Evolutionary conservation across 805 yeast genomes (phyloP).

Genomic region (Deakozyma indianensis): DNA sequence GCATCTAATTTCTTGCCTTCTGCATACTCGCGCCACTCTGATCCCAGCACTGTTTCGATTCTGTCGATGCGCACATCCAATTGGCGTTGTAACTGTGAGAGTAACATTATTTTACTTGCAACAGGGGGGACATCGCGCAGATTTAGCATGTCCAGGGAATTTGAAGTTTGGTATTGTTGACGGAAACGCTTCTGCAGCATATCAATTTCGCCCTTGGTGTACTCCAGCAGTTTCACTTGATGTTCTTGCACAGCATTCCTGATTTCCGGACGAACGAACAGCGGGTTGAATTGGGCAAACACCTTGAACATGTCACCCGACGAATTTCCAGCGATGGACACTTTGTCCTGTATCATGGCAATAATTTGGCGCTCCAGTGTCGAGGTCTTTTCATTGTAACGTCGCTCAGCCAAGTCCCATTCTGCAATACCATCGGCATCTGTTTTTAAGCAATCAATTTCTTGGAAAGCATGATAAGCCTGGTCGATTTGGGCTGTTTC

Average conservation of each 20-base stretch:
- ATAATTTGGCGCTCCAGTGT: slow-evolving; percentile 34
- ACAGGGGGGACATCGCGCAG: slow-evolving; percentile 34
- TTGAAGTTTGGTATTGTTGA: slow-evolving; percentile 19
- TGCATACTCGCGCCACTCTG: slow-evolving; percentile 45
- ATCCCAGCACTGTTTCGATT: slow-evolving; percentile 39
- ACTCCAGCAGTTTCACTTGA: slow-evolving; percentile 35
- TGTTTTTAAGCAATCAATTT: slow-evolving; percentile 26
- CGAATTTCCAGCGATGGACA: slow-evolving; percentile 28
- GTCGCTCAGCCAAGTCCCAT: slow-evolving; percentile 30
- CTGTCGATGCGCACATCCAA: slow-evolving; percentile 28
- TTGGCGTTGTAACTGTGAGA: slow-evolving; percentile 33
- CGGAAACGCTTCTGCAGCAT: slow-evolving; percentile 28
- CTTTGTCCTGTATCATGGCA: slow-evolving; percentile 23
- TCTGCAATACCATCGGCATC: slow-evolving; percentile 19
- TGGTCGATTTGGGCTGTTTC: neutral
- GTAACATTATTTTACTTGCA: slow-evolving; percentile 36
- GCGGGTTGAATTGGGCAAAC: slow-evolving; percentile 32
- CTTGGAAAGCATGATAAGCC: slow-evolving; percentile 29
- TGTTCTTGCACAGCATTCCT: slow-evolving; percentile 46
- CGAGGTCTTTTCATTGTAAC: slow-evolving; percentile 29
- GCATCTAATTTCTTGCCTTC: slow-evolving; percentile 52
- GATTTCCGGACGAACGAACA: slow-evolving; percentile 39
- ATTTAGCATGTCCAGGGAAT: slow-evolving; percentile 23
- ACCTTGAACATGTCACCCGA: slow-evolving; percentile 34
- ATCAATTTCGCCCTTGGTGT: slow-evolving; percentile 33